Evolutionary conservation across 305 asterid genomes (phyloP), one percentile per base, ranked within the genome.

Genomic region (Rubia peregrina): DNA sequence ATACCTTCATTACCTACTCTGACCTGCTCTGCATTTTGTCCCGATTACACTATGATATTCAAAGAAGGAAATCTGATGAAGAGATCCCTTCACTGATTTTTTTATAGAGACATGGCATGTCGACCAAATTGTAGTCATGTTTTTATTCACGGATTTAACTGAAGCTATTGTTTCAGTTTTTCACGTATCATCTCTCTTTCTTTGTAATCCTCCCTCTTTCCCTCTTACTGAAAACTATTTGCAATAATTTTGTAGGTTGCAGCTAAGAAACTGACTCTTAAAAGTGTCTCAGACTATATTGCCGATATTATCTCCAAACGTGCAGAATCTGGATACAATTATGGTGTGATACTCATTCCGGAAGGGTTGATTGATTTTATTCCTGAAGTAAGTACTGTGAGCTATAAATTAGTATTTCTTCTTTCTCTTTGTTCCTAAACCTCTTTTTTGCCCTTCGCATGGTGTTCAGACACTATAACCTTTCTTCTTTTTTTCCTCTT

Each of bases 291-390:
- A 22, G 90, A 89, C 85, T 75, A 91, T 80, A 89, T 94, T 78
- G 89, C 90, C 33, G 96, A 94, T 72, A 90, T 90, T 71, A 79
- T 94, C 69, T 78, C 90, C 83, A 88, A 89, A 80, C 97, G 98
- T 63, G 92, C 96, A 13, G 96, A 83, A 73, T 83, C 79, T 64
- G 96, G 99, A 55, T 85, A 83, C 78, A 89, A 94, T 78, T 94
- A 91, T 78, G 99, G 99, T 78, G 98, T 94, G 75, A 89, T 94
- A 63, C 98, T 94, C 76, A 91, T 94, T 42, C 99, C 99, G 1
- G 99, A 94, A 82, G 98, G 99, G 70, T 96, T 94, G 33, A 91
- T 94, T 7, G 99, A 94, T 84, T 94, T 94, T 83, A 89, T 91
- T 78, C 98, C 99, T 11, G 99, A 94, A 96, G 99, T 94, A 83